Percentiles rank a stretch among this genome's conserved stretches.
phyloP scores from a whole-genome alignment of 345 rosid species.

The Euphorbia tirucalli region DNA sequence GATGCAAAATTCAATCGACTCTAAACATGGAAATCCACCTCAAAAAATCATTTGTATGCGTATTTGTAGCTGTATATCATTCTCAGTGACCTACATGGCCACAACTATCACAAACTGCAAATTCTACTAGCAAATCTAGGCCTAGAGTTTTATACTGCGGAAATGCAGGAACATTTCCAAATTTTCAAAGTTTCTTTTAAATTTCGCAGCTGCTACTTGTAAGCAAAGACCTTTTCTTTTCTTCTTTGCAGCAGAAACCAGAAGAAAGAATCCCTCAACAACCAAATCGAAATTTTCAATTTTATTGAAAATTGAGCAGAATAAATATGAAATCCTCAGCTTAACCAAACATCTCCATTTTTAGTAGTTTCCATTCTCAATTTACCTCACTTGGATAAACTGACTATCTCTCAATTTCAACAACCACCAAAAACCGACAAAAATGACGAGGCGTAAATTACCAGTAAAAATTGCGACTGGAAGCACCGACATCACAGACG shows the following conservation, averaged over 20 bases:
- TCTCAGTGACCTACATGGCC: neutral
- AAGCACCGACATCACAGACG: conserved; percentile 63
- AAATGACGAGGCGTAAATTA: conserved; percentile 31
- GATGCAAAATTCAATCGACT: neutral
- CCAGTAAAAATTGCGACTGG: conserved; percentile 32
- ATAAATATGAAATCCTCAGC: neutral
- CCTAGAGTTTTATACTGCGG: neutral
- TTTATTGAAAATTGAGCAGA: neutral
- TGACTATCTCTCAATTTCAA: neutral
- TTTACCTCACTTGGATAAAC: conserved; percentile 12
- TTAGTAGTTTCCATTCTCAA: neutral
- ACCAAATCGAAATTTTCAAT: neutral
- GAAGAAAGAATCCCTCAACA: neutral
- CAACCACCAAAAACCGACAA: neutral
- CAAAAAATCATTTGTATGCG: neutral
- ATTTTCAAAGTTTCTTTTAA: neutral
- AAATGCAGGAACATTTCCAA: conserved; percentile 6
- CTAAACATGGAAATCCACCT: neutral
- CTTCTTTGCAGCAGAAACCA: neutral
- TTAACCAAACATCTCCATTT: conserved; percentile 4
- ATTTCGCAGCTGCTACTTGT: neutral
- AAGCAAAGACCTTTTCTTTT: neutral
- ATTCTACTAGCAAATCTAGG: neutral
- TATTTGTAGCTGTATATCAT: neutral
- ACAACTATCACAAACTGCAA: neutral